Evolutionary conservation across 345 rosid genomes (phyloP), one percentile per base, ranked within the genome.

Genomic region (Mercurialis annua): DNA sequence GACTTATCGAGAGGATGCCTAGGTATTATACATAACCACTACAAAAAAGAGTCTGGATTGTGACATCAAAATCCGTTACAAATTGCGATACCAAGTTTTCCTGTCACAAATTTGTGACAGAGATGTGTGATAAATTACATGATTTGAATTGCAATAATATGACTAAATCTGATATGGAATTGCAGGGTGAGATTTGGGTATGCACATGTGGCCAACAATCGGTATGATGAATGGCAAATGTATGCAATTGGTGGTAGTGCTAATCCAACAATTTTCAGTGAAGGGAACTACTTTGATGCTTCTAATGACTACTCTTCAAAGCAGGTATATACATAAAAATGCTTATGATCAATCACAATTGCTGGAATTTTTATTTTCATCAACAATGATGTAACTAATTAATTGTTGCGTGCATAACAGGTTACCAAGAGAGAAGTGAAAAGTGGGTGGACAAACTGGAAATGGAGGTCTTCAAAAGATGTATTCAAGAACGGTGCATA

Each of bases 171-270:
- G 38, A 64, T 30, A 30, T 4, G 11, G n/a, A 10, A 31, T n/a
- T 51, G 24, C 44, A 73, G 77, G 68, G 77, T 73, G 18, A 68
- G 77, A 48, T 67, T 53, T 67, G 77, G 77, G 4, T 68, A 68
- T 62, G 77, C 73, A 5, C 77, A 73, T 10, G 65, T 67, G 2
- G 77, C 67, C 30, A 73, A 73, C 64, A 73, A 73, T 14, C 47
- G 77, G 31, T 74, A 74, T 33, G 77, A 74, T 4, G 69, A 74
- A n/a, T 74, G 77, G 77, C 5, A 23, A 15, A 68, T 56, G 73
- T 74, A 74, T 57, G 70, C 66, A 21, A 51, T 64, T 27, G 73
- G 77, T 9, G 73, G 77, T 10, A 68, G 77, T 21, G 69, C 77
- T 38, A 68, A 68, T 42, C 77, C 77, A 38, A 50, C 73, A 11